phyloP scores from a whole-genome alignment of 1,284 basidiomycete species.

The Puccinia polysora region DNA sequence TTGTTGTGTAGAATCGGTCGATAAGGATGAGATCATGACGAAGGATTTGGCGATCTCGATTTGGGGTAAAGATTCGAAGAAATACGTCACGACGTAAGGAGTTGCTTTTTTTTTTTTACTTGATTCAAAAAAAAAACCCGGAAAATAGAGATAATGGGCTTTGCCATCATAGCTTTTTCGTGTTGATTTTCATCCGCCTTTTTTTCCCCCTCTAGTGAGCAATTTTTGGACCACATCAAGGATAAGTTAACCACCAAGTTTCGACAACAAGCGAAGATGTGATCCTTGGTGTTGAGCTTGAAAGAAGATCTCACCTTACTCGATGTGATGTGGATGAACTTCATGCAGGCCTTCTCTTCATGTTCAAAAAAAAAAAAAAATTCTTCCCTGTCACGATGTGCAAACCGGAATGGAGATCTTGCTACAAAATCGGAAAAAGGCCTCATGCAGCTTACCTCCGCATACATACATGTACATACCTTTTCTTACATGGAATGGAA shows the following conservation, averaged over 20 bases:
- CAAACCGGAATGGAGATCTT: too few species aligned
- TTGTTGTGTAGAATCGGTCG: conserved; percentile 86
- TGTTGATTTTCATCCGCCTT: background rate
- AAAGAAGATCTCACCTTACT: too few species aligned
- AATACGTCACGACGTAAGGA: conserved; percentile 37
- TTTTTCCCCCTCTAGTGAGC: conserved; percentile 8
- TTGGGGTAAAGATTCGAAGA: conserved; percentile 66
- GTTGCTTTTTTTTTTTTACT: background rate
- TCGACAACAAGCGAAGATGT: background rate
- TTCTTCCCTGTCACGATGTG: too few species aligned
- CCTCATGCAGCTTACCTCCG: too few species aligned
- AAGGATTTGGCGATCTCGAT: conserved; percentile 85
- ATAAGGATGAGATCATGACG: conserved; percentile 85
- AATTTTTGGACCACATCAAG: conserved; percentile 38
- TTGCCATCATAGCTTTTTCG: background rate
- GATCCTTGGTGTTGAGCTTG: background rate
- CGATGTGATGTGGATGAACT: too few species aligned
- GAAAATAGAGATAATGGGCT: background rate
- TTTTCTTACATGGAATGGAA: too few species aligned
- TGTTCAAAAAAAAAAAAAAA: too few species aligned
- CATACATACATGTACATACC: too few species aligned
- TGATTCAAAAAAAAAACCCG: background rate
- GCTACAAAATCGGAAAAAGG: too few species aligned
- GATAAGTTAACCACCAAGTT: conserved; percentile 7
- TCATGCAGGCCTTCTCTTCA: too few species aligned